phyloP scores from a whole-genome alignment of 176 grass and related monocot genomes.

The Paspalum vaginatum region DNA sequence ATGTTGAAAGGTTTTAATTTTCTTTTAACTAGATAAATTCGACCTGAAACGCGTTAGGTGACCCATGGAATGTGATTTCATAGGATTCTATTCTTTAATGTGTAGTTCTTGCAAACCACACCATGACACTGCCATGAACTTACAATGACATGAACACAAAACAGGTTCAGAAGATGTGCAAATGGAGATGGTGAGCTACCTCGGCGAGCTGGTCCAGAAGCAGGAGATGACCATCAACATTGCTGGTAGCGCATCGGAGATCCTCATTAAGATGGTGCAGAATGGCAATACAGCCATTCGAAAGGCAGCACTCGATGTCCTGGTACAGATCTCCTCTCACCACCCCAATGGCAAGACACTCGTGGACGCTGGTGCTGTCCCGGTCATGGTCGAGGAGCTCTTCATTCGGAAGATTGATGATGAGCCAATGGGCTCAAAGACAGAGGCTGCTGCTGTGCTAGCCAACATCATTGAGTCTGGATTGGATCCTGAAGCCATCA shows the following conservation, averaged over 20 bases:
- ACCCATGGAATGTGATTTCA: background rate
- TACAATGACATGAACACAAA: conserved; percentile 38
- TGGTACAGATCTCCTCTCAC: conserved; percentile 86
- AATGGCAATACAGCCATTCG: conserved; percentile 50
- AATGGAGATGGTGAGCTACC: conserved; percentile 93
- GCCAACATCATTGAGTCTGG: conserved; percentile 75
- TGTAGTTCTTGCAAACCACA: background rate
- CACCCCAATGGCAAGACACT: conserved; percentile 64
- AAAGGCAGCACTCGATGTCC: conserved; percentile 69
- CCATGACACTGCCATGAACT: conserved; percentile 1
- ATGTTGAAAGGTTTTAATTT: background rate
- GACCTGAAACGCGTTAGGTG: background rate
- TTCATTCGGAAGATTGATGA: conserved; percentile 68
- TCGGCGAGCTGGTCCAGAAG: conserved; percentile 73
- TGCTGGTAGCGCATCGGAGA: conserved; percentile 57
- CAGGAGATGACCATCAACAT: conserved; percentile 81
- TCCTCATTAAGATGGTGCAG: conserved; percentile 76
- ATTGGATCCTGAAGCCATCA: conserved; percentile 53
- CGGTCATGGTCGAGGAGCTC: conserved; percentile 70
- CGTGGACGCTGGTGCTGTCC: conserved; percentile 49
- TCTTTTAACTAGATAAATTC: background rate
- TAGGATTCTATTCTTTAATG: background rate
- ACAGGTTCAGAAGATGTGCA: conserved; percentile 84
- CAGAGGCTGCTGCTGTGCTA: conserved; percentile 61
- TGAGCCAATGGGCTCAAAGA: conserved; percentile 62